Percentiles rank a stretch among this genome's conserved stretches.
Conservation (phyloP, 441 rosid species). For the Gossypium schwendimanii region DNA sequence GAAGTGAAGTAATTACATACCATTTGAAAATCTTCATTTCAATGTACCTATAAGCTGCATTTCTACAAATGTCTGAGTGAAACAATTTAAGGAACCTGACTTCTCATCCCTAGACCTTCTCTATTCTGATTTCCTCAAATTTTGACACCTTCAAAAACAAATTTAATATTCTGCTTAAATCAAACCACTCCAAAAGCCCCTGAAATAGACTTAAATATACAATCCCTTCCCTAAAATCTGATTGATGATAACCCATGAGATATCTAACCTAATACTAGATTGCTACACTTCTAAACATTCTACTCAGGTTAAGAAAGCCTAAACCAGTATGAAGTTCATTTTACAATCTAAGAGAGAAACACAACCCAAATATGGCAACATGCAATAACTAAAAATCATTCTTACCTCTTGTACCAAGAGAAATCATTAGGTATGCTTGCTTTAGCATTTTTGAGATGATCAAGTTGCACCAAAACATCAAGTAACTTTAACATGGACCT, state of each 20-base stretch:
- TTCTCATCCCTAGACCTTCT: background rate
- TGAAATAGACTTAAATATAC: background rate
- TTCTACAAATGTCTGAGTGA: background rate
- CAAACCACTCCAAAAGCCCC: background rate
- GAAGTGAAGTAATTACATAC: background rate
- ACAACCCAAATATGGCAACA: constrained; percentile 4
- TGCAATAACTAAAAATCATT: constrained; percentile 7
- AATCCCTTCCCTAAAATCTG: background rate
- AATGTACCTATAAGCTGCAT: background rate
- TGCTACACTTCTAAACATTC: background rate
- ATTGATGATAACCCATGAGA: background rate
- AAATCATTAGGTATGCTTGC: constrained; percentile 99
- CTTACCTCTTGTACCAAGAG: constrained; percentile 97
- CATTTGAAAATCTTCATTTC: background rate
- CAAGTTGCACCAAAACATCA: constrained; percentile 96
- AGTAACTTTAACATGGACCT: constrained; percentile 98
- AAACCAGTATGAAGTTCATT: background rate
- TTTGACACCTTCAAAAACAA: background rate
- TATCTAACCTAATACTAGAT: background rate
- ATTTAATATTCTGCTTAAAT: background rate
- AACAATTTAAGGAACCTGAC: background rate
- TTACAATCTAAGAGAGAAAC: background rate
- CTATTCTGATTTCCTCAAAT: background rate
- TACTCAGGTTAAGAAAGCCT: background rate
- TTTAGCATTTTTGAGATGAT: constrained; percentile 98